Evolutionary conservation across 164 flowering plant species (phyloP).

Genomic region (Houttuynia cordata): DNA sequence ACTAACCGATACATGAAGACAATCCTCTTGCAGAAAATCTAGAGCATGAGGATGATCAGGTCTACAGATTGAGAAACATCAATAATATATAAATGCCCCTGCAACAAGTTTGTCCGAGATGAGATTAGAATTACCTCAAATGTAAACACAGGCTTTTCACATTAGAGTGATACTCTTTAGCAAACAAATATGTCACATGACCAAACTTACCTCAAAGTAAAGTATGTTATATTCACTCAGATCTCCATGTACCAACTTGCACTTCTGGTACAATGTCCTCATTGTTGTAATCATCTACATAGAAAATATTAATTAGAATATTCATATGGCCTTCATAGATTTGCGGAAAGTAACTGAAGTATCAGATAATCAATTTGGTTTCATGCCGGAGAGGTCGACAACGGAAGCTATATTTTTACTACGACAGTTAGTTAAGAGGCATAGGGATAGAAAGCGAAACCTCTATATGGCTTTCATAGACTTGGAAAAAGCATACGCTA

Average conservation of each 20-base stretch:
- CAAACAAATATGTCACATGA: too few relatives aligned
- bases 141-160: too few relatives aligned
- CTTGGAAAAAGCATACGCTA: too few relatives aligned
- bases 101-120: constrained; percentile 8
- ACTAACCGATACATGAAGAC: constrained; percentile 86
- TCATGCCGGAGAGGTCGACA: too few relatives aligned
- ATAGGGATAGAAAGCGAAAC: too few relatives aligned
- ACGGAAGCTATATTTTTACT: too few relatives aligned
- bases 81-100: constrained; percentile 85
- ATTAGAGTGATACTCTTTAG: too few relatives aligned
- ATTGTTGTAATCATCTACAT: constrained; percentile 66
- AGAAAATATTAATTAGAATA: background rate
- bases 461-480: too few relatives aligned
- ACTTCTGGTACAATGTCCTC: constrained; percentile 85
- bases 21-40: constrained; percentile 85
- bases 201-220: constrained; percentile 55
- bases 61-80: constrained; percentile 99
- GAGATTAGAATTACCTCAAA: background rate
- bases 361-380: too few relatives aligned
- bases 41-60: constrained; percentile 94
- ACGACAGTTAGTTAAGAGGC: too few relatives aligned
- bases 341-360: too few relatives aligned
- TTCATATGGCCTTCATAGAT: too few relatives aligned
- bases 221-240: constrained; percentile 97
- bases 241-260: constrained; percentile 98